Conservation (phyloP, 1,284 basidiomycete species). For the Tetrapyrgos nigripes region DNA sequence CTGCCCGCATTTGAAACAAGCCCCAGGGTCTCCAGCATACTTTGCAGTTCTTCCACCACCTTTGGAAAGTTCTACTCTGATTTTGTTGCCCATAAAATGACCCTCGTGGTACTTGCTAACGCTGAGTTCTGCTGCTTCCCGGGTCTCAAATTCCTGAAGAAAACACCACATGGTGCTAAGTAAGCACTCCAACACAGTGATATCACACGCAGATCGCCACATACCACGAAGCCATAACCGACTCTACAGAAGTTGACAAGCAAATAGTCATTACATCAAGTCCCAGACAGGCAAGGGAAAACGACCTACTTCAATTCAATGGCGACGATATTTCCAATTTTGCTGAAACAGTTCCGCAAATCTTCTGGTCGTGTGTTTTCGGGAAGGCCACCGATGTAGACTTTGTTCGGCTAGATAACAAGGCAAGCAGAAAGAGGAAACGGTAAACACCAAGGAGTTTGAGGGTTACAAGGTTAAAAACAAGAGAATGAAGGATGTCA, state of each 20-base stretch:
- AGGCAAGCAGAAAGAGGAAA: constrained; percentile 4
- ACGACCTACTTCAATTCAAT: constrained; percentile 82
- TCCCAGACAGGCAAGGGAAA: constrained; percentile 16
- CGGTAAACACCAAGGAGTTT: neutral
- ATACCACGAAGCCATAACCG: constrained; percentile 86
- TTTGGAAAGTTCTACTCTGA: constrained; percentile 83
- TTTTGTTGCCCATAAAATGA: constrained; percentile 88
- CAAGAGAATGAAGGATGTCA: too few species aligned
- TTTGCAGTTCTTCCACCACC: constrained; percentile 83
- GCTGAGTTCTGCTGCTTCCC: constrained; percentile 82
- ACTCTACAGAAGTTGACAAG: constrained; percentile 49
- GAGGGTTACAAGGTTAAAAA: too few species aligned
- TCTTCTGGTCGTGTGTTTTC: constrained; percentile 85
- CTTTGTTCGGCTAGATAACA: constrained; percentile 80
- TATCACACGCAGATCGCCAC: constrained; percentile 31
- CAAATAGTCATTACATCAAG: constrained; percentile 20
- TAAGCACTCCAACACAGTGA: neutral
- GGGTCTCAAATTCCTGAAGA: constrained; percentile 77
- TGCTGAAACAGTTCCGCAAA: constrained; percentile 82
- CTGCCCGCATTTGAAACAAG: constrained; percentile 85
- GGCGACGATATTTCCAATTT: constrained; percentile 76
- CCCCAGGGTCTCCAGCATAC: constrained; percentile 77
- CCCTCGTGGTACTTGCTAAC: constrained; percentile 87
- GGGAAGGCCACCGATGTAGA: constrained; percentile 87
- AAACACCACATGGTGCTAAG: constrained; percentile 10